A percentile compares a stretch with the other conserved stretches of the same genome.
phyloP scores from a whole-genome alignment of 371 early-diverging fungal species.

The Entomophthora muscae region DNA sequence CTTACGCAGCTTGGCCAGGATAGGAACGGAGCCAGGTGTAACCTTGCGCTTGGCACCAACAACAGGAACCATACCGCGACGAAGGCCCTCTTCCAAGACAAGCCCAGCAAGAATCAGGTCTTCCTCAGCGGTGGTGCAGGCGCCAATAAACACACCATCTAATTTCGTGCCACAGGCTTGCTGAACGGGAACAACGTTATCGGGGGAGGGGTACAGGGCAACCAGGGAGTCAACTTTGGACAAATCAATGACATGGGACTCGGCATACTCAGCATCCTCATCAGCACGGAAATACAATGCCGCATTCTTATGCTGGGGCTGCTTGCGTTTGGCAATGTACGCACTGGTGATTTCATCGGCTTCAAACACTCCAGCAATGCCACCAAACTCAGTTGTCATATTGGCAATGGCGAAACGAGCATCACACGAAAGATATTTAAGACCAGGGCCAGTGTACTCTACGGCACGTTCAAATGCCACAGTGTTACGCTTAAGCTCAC shows the following conservation, averaged over 20 bases:
- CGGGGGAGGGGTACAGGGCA: conserved; percentile 55
- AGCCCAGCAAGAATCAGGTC: conserved; percentile 55
- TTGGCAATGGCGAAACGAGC: conserved; percentile 61
- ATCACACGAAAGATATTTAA: conserved; percentile 53
- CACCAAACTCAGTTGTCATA: conserved; percentile 71
- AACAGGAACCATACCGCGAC: conserved; percentile 36
- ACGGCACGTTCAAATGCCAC: conserved; percentile 65
- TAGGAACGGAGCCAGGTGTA: conserved; percentile 61
- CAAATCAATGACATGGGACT: conserved; percentile 47
- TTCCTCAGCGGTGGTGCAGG: conserved; percentile 69
- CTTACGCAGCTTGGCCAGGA: conserved; percentile 53
- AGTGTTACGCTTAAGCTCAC: conserved; percentile 60
- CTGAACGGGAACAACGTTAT: conserved; percentile 46
- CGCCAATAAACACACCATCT: conserved; percentile 61
- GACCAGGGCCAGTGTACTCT: conserved; percentile 54
- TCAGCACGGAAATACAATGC: conserved; percentile 56
- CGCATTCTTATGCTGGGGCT: conserved; percentile 38
- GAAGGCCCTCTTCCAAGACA: conserved; percentile 50
- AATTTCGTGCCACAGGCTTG: conserved; percentile 37
- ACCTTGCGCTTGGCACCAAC: conserved; percentile 44
- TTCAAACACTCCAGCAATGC: conserved; percentile 59
- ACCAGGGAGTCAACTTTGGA: conserved; percentile 42
- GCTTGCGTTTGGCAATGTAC: conserved; percentile 43
- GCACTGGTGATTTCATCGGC: conserved; percentile 52
- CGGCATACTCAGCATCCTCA: conserved; percentile 49